Base-by-base conservation (phyloP, 1,139 yeast genomes). In the Taphrina populina region DNA sequence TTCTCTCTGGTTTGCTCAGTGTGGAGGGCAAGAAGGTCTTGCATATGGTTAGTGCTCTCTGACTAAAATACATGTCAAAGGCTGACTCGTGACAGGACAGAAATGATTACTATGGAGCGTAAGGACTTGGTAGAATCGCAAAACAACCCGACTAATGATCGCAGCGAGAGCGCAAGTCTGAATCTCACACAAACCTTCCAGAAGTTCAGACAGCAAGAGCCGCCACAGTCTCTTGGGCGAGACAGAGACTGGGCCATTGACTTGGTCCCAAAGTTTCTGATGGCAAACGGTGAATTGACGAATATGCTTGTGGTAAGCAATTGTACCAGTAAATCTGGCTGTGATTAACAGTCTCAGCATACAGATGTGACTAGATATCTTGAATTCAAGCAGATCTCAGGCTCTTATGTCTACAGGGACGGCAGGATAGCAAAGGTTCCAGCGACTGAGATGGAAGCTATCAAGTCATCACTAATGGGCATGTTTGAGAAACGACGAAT, bases 201-300 rank as follows among this genome's bases (percentile, higher is more conserved):
- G 62, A 73, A 73, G 67, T 74, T 73, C 68, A 71, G 76, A 30
- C 74, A 76, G 19, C 64, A 62, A 41, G 86, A 84, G 64, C 88
- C 94, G 17, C 86, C 83, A 60, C 77, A 74, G 35, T 74, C 80
- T 62, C 78, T 82, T 59, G 98, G 98, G 47, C 81, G 95, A 65
- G 96, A 88, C 67, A 80, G 98, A 63, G 98, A 92, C 70, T 92
- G 98, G 97, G 88, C 95, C 70, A 90, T 92, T 57, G 99, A 92
- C 69, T 77, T 92, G 73, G 88, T 92, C 66, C 99, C 99, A 52
- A 92, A 92, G 74, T 92, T 92, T 65, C 76, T 94, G 65, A 94
- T 92, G 98, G 94, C 97, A 58, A 88, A 88, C 66, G 99, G 99
- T 37, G 99, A 92, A 69, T 79, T 92, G 73, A 90, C 97, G 64